phyloP scores from a whole-genome alignment of 345 rosid genomes.

The Geranium rotundifolium region DNA sequence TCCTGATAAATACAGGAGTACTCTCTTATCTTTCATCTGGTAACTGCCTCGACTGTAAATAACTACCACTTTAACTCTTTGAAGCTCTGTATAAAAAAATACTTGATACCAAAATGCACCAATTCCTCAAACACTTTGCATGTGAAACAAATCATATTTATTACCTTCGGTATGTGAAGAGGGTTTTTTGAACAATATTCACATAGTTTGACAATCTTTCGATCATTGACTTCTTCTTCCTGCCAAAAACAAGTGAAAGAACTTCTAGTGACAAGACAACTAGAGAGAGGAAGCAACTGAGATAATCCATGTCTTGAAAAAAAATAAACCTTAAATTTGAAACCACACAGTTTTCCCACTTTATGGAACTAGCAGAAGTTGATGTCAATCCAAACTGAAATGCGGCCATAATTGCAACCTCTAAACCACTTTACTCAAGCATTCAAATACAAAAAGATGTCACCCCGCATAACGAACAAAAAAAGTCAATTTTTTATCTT shows the following conservation, averaged over 20 bases:
- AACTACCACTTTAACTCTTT: neutral
- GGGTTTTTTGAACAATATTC: constrained; percentile 65
- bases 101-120: neutral
- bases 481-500: neutral
- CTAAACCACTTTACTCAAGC: no score
- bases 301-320: no score
- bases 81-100: neutral
- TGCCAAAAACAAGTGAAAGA: constrained; percentile 11
- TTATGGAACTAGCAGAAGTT: no score
- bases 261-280: neutral
- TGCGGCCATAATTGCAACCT: no score
- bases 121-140: neutral
- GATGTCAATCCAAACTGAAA: no score
- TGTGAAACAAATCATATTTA: neutral
- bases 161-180: constrained; percentile 62
- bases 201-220: constrained; percentile 40
- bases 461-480: neutral
- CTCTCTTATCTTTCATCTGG: neutral
- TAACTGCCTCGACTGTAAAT: neutral
- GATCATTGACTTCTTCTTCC: constrained; percentile 36
- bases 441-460: no score
- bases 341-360: no score
- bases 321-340: no score
- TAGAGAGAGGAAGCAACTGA: no score
- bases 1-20: neutral